A percentile compares a stretch with the other conserved stretches of the same genome.
These are phyloP conservation scores for Bidens hawaiensis DNA, from an alignment of 140 eudicot genomes.

Conservation along the genomic window DNA sequence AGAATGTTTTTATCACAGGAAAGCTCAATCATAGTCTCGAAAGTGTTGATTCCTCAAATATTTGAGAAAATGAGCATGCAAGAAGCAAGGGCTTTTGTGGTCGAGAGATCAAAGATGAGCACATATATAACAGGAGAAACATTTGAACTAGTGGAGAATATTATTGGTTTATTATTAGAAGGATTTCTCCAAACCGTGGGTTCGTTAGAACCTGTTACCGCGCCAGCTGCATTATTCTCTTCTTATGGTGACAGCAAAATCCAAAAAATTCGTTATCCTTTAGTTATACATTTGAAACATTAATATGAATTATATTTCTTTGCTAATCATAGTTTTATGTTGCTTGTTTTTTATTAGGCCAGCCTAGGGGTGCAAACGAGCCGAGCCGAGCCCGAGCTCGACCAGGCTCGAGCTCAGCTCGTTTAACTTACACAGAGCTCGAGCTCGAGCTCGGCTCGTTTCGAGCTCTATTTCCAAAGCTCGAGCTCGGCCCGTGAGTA, in stretches of 20 bases:
- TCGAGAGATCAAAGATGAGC: constrained; percentile 72
- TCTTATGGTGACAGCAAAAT: constrained; percentile 44
- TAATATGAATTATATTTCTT: too few relatives aligned
- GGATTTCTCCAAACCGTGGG: constrained; percentile 68
- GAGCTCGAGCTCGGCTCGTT: too few relatives aligned
- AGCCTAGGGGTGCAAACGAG: too few relatives aligned
- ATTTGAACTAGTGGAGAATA: constrained; percentile 63
- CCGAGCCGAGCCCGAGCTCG: too few relatives aligned
- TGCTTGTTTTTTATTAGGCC: too few relatives aligned
- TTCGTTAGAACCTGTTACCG: constrained; percentile 55
- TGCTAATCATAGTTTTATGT: too few relatives aligned
- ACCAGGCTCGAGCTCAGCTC: too few relatives aligned
- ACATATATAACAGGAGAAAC: constrained; percentile 68
- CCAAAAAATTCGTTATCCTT: too few relatives aligned
- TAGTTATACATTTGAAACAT: too few relatives aligned
- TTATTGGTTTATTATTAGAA: constrained; percentile 73
- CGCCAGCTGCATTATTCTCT: constrained; percentile 72
- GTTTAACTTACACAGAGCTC: too few relatives aligned
- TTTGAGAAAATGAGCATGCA: constrained; percentile 82
- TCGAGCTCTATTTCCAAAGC: too few relatives aligned
- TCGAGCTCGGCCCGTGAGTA: too few relatives aligned
- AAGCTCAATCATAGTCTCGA: constrained; percentile 67
- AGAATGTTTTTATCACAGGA: constrained; percentile 45
- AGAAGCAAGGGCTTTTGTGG: constrained; percentile 66
- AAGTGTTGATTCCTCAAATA: constrained; percentile 76